Conservation (phyloP, 192 early-diverging fungal genomes). For the Mortierella antarctica region DNA sequence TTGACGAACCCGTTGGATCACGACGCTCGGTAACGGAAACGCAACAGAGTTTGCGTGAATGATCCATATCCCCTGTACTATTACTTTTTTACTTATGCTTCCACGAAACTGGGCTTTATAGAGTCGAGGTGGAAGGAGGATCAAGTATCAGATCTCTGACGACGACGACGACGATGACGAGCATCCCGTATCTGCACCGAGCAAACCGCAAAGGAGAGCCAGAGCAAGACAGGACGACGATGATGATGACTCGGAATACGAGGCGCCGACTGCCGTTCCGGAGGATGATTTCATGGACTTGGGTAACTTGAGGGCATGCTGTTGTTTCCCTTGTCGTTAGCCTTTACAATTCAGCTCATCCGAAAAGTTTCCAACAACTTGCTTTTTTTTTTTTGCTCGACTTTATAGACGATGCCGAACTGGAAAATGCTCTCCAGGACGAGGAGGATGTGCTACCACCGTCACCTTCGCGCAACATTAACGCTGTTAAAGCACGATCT, state of each 20-base stretch:
- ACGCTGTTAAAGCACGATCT: not conserved
- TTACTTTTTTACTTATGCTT: too few relatives aligned
- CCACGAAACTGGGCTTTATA: not conserved
- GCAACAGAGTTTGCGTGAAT: not conserved
- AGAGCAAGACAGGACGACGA: constrained; percentile 10
- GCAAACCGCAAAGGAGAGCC: constrained; percentile 16
- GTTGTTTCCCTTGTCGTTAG: too few relatives aligned
- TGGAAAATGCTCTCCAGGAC: constrained; percentile 10
- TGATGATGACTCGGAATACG: constrained; percentile 46
- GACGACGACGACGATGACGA: constrained; percentile 34
- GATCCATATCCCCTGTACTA: not conserved
- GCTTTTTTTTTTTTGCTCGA: not conserved
- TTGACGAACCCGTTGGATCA: not conserved
- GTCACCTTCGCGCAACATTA: not conserved
- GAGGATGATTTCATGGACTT: constrained; percentile 55
- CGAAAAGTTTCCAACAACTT: too few relatives aligned
- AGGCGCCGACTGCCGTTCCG: constrained; percentile 20
- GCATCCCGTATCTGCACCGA: not conserved
- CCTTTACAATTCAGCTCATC: too few relatives aligned
- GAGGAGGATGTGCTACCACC: constrained; percentile 30
- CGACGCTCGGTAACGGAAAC: constrained; percentile 32
- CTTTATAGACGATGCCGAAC: constrained; percentile 13
- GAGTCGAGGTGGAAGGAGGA: constrained; percentile 33
- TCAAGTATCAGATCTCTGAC: constrained; percentile 36
- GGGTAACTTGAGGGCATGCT: constrained; percentile 2